A percentile compares a stretch with the other conserved stretches of the same genome.
phyloP scores from a whole-genome alignment of 1,139 yeast genomes.

The Scheffersomyces insectosa region DNA sequence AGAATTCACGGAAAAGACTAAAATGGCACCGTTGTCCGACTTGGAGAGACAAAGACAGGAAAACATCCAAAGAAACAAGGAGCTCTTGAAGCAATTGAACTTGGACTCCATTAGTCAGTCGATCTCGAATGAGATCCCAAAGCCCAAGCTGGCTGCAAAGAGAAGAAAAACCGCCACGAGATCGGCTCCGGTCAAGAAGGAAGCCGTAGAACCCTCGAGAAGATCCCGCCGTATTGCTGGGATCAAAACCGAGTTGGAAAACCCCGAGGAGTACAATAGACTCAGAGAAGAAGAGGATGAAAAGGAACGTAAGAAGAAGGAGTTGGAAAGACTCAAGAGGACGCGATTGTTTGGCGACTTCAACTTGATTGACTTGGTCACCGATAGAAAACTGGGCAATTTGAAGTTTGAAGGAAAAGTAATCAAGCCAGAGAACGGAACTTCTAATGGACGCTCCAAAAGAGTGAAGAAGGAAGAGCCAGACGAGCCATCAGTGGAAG shows the following conservation, averaged over 20 bases:
- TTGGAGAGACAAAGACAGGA: conserved; percentile 71
- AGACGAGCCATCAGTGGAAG: conserved; percentile 5
- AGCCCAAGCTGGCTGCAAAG: conserved; percentile 13
- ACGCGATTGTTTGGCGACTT: conserved; percentile 65
- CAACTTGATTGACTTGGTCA: conserved; percentile 55
- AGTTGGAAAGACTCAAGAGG: conserved; percentile 51
- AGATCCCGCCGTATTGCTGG: conserved; percentile 71
- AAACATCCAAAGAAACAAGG: conserved; percentile 44
- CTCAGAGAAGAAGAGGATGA: conserved; percentile 39
- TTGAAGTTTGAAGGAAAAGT: conserved; percentile 33
- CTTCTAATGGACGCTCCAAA: conserved; percentile 22
- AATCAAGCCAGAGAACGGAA: conserved; percentile 10
- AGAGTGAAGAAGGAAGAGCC: conserved; percentile 6
- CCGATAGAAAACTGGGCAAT: conserved; percentile 41
- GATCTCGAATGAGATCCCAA: conserved; percentile 28
- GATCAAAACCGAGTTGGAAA: conserved; percentile 42
- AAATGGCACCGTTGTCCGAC: conserved; percentile 45
- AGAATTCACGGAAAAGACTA: background rate
- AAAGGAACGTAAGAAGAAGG: conserved; percentile 37
- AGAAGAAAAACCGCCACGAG: conserved; percentile 19
- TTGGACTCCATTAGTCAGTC: conserved; percentile 36
- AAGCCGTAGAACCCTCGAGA: conserved; percentile 50
- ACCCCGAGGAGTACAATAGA: conserved; percentile 37
- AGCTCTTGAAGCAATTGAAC: conserved; percentile 38
- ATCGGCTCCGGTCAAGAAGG: conserved; percentile 17